Conservation (phyloP, 1,139 yeast species). For the Candida gigantensis region DNA sequence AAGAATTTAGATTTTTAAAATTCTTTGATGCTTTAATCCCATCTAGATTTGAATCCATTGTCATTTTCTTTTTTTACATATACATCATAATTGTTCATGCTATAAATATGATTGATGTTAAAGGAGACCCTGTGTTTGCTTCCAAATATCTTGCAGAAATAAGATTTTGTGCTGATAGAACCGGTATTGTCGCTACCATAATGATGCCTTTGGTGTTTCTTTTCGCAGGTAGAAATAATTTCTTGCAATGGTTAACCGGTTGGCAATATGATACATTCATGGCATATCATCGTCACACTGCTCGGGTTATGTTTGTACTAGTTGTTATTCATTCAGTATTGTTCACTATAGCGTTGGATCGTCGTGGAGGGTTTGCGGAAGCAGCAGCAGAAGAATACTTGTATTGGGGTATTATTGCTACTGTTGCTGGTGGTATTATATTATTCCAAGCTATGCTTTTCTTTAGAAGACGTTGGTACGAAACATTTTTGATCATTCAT, state of each 20-base stretch:
- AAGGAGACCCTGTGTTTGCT: slow-evolving; percentile 28
- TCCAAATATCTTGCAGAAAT: slow-evolving; percentile 20
- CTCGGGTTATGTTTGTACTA: slow-evolving; percentile 31
- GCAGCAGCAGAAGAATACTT: slow-evolving; percentile 23
- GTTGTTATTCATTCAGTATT: slow-evolving; percentile 41
- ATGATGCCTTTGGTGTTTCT: slow-evolving; percentile 36
- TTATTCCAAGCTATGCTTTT: slow-evolving; percentile 38
- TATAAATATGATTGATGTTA: slow-evolving; percentile 20
- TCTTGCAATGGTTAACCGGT: slow-evolving; percentile 43
- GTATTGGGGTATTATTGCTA: slow-evolving; percentile 34
- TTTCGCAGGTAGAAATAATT: slow-evolving; percentile 46
- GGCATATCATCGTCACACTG: slow-evolving; percentile 40
- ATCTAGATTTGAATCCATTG: slow-evolving; percentile 25
- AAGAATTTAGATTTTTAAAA: slow-evolving; percentile 19
- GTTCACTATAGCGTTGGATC: slow-evolving; percentile 29
- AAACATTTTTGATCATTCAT: slow-evolving; percentile 41
- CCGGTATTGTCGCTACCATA: slow-evolving; percentile 33
- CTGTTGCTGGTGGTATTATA: slow-evolving; percentile 35
- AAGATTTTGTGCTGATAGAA: slow-evolving; percentile 33
- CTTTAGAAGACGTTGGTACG: slow-evolving; percentile 47
- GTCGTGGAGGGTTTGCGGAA: slow-evolving; percentile 14
- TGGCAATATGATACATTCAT: slow-evolving; percentile 39
- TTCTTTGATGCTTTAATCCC: slow-evolving; percentile 28
- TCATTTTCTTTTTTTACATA: slow-evolving; percentile 38
- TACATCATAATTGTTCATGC: slow-evolving; percentile 43